These are phyloP conservation scores for Kuraishia floccosa DNA, from an alignment of 805 yeast genomes.

Conservation along the genomic window DNA sequence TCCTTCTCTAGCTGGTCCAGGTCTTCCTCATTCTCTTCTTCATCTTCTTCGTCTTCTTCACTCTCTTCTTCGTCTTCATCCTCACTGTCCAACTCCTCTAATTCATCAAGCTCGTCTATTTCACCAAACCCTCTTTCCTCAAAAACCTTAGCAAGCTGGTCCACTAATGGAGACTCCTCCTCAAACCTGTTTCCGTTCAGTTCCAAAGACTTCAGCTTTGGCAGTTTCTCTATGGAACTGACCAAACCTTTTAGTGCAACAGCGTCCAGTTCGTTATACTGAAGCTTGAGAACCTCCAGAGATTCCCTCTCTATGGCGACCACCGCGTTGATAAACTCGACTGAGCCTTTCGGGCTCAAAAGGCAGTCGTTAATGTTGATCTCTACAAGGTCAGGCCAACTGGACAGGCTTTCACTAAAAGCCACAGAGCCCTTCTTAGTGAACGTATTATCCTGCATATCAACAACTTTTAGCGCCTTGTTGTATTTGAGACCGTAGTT, in stretches of 20 bases:
- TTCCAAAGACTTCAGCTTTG: slow-evolving; percentile 56
- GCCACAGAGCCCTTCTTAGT: slow-evolving; percentile 57
- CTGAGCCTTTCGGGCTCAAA: slow-evolving; percentile 69
- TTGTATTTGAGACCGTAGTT: slow-evolving; percentile 59
- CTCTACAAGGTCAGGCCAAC: slow-evolving; percentile 64
- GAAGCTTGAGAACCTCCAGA: slow-evolving; percentile 57
- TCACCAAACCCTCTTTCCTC: slow-evolving; percentile 70
- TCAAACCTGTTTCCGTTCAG: slow-evolving; percentile 89
- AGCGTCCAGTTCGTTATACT: slow-evolving; percentile 77
- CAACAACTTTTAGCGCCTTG: slow-evolving; percentile 52
- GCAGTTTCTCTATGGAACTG: slow-evolving; percentile 44
- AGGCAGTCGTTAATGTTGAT: slow-evolving; percentile 85
- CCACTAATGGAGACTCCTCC: slow-evolving; percentile 71
- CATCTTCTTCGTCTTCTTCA: slow-evolving; percentile 38
- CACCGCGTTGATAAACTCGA: slow-evolving; percentile 38
- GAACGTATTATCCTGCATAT: slow-evolving; percentile 92
- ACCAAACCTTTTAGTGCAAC: slow-evolving; percentile 50
- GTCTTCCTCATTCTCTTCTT: slow-evolving; percentile 39
- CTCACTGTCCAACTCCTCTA: slow-evolving; percentile 72
- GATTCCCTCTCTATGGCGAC: slow-evolving; percentile 21
- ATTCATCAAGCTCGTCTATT: slow-evolving; percentile 87
- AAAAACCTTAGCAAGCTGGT: slow-evolving; percentile 48
- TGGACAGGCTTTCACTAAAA: slow-evolving; percentile 45
- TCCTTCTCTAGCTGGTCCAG: slow-evolving; percentile 40
- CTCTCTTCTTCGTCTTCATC: slow-evolving; percentile 59